Conservation (phyloP, 129 eudicot genomes). For the Centrapalus pauciflorus region DNA sequence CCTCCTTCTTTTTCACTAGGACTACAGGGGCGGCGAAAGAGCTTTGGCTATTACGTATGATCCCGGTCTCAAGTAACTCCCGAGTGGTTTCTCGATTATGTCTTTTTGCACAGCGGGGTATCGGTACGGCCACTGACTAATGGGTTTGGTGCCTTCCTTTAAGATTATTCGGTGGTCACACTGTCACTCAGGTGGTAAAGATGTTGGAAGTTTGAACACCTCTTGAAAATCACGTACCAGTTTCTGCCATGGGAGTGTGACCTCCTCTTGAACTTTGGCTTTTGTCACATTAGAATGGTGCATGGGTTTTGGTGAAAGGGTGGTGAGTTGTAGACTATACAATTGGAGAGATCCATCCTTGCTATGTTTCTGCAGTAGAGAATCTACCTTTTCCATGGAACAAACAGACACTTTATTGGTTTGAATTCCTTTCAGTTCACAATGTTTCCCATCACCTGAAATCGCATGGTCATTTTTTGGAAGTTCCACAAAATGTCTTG, state of each 20-base stretch:
- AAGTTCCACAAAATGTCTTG: neutral
- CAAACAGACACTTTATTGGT: neutral
- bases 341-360: neutral
- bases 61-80: neutral
- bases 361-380: neutral
- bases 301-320: neutral
- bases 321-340: neutral
- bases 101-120: neutral
- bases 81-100: neutral
- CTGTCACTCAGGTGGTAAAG: neutral
- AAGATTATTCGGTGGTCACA: neutral
- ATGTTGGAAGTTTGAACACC: neutral
- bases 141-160: neutral
- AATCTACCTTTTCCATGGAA: neutral
- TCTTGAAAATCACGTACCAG: neutral
- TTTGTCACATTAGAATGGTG: neutral
- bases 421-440: neutral
- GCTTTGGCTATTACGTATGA: neutral
- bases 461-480: neutral
- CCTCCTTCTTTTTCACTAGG: neutral
- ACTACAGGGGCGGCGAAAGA: slow-evolving; percentile 7
- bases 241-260: neutral
- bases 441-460: neutral
- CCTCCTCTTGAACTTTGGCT: no score
- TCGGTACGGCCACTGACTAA: neutral